A percentile compares a stretch with the other conserved stretches of the same genome.
Evolutionary conservation across 176 grass and related monocot species (phyloP).

Genomic region (Guadua angustifolia): DNA sequence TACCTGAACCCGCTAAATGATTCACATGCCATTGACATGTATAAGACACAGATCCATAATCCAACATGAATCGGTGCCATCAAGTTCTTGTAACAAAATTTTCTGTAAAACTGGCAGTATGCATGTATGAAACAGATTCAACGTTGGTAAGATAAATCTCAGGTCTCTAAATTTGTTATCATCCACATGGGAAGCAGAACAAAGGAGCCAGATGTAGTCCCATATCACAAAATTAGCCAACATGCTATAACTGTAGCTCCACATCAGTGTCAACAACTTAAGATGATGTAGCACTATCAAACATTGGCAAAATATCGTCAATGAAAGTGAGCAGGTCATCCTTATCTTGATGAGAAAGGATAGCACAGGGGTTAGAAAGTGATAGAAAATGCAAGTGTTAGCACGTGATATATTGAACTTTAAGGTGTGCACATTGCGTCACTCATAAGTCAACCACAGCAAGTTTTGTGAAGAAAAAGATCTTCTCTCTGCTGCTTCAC

Average conservation of each 20-base stretch:
- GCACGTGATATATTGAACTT: conserved; percentile 23
- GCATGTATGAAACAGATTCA: neutral
- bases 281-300: neutral
- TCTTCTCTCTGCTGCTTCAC: neutral
- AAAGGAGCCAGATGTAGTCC: neutral
- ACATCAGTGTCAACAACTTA: too few relatives aligned
- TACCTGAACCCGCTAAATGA: neutral
- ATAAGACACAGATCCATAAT: neutral
- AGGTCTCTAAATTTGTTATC: neutral
- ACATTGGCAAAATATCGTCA: conserved; percentile 19
- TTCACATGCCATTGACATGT: neutral
- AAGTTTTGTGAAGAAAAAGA: neutral
- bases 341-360: conserved; percentile 18
- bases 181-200: neutral
- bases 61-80: neutral
- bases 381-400: conserved; percentile 21
- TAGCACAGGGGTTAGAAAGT: neutral
- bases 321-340: neutral
- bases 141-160: neutral
- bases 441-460: neutral
- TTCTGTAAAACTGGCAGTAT: neutral
- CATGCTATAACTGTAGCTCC: too few relatives aligned
- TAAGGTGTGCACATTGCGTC: neutral
- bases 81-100: neutral
- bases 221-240: neutral